Evolutionary conservation across 139 green algal species (phyloP).

Genomic region (Klebsormidium nitens): DNA sequence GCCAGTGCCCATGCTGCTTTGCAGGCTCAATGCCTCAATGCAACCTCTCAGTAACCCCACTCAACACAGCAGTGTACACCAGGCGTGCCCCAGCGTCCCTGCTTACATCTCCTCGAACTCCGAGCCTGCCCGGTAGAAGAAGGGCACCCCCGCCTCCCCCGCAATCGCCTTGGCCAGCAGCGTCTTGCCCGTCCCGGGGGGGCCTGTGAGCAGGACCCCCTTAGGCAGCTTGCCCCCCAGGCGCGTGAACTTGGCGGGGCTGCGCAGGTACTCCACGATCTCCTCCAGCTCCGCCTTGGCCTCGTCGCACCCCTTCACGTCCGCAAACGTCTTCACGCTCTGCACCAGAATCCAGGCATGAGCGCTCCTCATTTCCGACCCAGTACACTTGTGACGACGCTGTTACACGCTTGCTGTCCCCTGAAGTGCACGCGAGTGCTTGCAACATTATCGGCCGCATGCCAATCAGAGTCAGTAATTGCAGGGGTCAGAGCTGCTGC

Average conservation of each 20-base stretch:
- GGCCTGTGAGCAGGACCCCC: slow-evolving; percentile 52
- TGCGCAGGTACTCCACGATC: slow-evolving; percentile 94
- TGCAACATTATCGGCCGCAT: background rate
- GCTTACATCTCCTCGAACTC: slow-evolving; percentile 98
- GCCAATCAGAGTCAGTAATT: background rate
- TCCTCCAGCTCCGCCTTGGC: slow-evolving; percentile 96
- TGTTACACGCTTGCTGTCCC: too few relatives aligned
- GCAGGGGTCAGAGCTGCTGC: background rate
- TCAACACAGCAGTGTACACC: too few relatives aligned
- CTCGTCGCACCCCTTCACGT: slow-evolving; percentile 63
- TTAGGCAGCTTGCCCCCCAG: slow-evolving; percentile 93
- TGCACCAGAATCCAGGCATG: too few relatives aligned
- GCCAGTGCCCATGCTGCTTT: too few relatives aligned
- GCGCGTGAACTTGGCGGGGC: slow-evolving; percentile 87
- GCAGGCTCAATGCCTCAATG: too few relatives aligned
- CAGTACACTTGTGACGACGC: too few relatives aligned
- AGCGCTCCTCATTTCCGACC: too few relatives aligned
- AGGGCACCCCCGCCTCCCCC: slow-evolving; percentile 93
- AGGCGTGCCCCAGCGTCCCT: background rate
- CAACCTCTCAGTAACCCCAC: too few relatives aligned
- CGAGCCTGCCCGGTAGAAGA: slow-evolving; percentile 93
- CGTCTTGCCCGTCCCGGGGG: slow-evolving; percentile 84
- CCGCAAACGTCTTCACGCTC: slow-evolving; percentile 43
- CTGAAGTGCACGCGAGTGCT: too few relatives aligned
- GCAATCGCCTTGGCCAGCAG: slow-evolving; percentile 74